Conservation (phyloP, 176 grass and related monocot genomes). For the Melocanna baccifera region DNA sequence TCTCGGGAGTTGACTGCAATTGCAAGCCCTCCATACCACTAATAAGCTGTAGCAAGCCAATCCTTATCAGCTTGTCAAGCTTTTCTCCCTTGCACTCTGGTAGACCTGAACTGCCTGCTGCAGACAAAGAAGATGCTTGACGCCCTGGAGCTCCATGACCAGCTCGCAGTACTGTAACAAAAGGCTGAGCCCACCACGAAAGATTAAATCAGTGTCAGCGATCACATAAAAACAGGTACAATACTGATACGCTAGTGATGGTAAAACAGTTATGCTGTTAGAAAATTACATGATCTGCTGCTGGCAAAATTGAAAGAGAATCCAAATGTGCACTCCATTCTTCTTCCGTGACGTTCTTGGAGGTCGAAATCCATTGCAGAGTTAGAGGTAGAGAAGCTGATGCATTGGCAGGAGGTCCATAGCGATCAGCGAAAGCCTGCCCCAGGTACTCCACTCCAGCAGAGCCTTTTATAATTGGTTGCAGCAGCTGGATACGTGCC, state of each 20-base stretch:
- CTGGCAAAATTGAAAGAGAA: slow-evolving; percentile 42
- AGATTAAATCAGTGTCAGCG: background rate
- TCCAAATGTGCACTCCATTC: slow-evolving; percentile 74
- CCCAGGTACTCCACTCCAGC: slow-evolving; percentile 86
- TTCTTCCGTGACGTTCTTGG: slow-evolving; percentile 35
- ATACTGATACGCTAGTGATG: background rate
- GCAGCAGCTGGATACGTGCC: slow-evolving; percentile 70
- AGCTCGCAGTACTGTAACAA: slow-evolving; percentile 62
- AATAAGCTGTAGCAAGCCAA: slow-evolving; percentile 72
- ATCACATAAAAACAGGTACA: slow-evolving; percentile 7
- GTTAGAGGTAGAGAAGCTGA: slow-evolving; percentile 50
- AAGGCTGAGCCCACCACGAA: slow-evolving; percentile 48
- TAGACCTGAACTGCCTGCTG: slow-evolving; percentile 32
- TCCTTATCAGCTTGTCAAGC: slow-evolving; percentile 63
- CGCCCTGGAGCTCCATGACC: slow-evolving; percentile 49
- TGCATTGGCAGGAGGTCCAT: slow-evolving; percentile 50
- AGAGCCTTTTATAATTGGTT: slow-evolving; percentile 75
- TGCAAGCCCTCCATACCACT: slow-evolving; percentile 63
- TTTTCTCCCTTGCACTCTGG: slow-evolving; percentile 81
- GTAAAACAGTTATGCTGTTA: background rate
- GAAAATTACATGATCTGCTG: slow-evolving; percentile 47
- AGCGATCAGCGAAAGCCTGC: slow-evolving; percentile 77
- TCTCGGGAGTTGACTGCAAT: slow-evolving; percentile 64
- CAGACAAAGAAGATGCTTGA: slow-evolving; percentile 30
- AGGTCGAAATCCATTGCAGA: slow-evolving; percentile 49